Base-by-base conservation (phyloP, 768 basidiomycete genomes). In the Phanerochaete carnosa region DNA sequence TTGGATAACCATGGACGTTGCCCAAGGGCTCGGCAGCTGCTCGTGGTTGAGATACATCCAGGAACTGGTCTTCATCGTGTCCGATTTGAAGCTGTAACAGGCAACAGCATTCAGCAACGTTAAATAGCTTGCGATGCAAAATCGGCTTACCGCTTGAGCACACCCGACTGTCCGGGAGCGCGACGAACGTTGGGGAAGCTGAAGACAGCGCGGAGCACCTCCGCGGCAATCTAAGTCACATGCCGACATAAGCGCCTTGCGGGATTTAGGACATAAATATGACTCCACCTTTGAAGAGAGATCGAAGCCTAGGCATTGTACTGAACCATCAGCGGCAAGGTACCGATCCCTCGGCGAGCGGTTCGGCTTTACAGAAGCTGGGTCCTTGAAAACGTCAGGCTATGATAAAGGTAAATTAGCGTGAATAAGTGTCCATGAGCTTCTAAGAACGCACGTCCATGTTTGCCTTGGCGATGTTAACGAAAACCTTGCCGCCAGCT, bases 151-250 rank as follows among this genome's bases (percentile, higher is more conserved):
- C 86, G 77, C 58, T 80, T 80, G 32, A 94, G 81, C 13, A 58
- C 64, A 0, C 92, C 92, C 5, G 88, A 90, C 50, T 80, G 77
- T 0, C 86, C 87, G 1, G 88, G 89, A 3, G 84, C 89, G 50
- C 89, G 86, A 35, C 80, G 77, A 47, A 93, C 64, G 53, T 84
- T 84, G 26, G 80, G 74, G 45, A 83, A 77, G 35, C 78, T 78
- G 61, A 86, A 86, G 25, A 93, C 74, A 3, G 82, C 86, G 22
- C 84, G 84, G n/a, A 93, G 73, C 16, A 85, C 82, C 65, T 87
- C 80, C 25, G 77, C 75, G 63, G 89, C 74, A 57, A 87, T 79
- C 81, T 87, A 47, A 39, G 9, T 52, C 26, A 52, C 7, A 9
- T 7, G 6, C 15, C 9, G 25, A 33, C 55, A 56, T 3, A 23